These are phyloP conservation scores for Ramaria sp. DNA, from an alignment of 768 basidiomycete species.

Conservation along the genomic window DNA sequence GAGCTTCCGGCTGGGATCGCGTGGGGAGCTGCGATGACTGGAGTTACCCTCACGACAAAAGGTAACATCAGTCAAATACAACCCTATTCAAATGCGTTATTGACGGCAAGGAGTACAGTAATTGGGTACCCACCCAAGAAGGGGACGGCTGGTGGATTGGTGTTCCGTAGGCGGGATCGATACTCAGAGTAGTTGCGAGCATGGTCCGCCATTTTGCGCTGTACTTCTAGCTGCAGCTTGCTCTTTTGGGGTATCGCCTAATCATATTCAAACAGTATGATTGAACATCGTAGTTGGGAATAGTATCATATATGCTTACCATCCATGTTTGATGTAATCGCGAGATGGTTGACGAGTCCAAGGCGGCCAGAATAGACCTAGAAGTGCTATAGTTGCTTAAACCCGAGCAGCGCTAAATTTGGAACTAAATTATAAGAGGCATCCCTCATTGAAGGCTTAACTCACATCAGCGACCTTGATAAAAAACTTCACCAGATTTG, in stretches of 20 bases:
- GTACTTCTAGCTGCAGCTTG: slow-evolving; percentile 60
- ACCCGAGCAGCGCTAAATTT: slow-evolving; percentile 61
- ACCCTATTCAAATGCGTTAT: slow-evolving; percentile 32
- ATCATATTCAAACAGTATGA: slow-evolving; percentile 3
- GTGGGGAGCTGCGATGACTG: slow-evolving; percentile 68
- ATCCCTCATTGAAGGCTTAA: slow-evolving; percentile 10
- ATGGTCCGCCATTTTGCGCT: slow-evolving; percentile 85
- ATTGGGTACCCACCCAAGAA: slow-evolving; percentile 61
- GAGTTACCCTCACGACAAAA: slow-evolving; percentile 96
- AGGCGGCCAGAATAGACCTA: slow-evolving; percentile 83
- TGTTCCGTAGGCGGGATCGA: slow-evolving; percentile 74
- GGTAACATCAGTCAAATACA: slow-evolving; percentile 86
- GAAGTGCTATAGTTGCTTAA: slow-evolving; percentile 89
- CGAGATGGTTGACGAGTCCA: slow-evolving; percentile 92
- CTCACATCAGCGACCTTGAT: slow-evolving; percentile 88
- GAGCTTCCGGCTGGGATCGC: slow-evolving; percentile 63
- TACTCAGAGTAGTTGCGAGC: slow-evolving; percentile 87
- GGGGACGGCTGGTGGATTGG: slow-evolving; percentile 86
- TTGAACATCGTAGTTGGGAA: not conserved
- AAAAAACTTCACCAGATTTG: slow-evolving; percentile 74
- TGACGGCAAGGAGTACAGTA: not conserved
- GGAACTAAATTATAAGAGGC: not conserved
- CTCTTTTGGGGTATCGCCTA: slow-evolving; percentile 83
- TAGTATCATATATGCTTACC: slow-evolving; percentile 37
- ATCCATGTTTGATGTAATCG: slow-evolving; percentile 90